phyloP scores from a whole-genome alignment of 2,329 filamentous ascomycete species.

The Aphanoascus verrucosus region DNA sequence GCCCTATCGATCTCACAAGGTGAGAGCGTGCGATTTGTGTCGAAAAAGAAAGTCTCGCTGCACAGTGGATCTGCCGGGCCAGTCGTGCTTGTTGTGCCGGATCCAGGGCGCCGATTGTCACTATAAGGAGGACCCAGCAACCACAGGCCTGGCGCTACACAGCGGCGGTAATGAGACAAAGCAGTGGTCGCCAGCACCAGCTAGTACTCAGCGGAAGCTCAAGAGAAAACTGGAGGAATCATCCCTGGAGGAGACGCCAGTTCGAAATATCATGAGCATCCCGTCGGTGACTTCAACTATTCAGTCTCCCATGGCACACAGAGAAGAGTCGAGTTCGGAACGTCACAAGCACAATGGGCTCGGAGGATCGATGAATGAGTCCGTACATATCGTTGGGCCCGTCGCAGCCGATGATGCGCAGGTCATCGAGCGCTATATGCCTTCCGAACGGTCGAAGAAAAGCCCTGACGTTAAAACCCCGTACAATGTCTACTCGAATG shows the following conservation, averaged over 20 bases:
- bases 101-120: constrained; percentile 49
- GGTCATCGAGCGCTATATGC: constrained; percentile 50
- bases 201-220: constrained; percentile 3
- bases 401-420: constrained; percentile 51
- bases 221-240: constrained; percentile 14
- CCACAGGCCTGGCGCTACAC: constrained; percentile 20
- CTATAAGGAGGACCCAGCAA: constrained; percentile 38
- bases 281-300: neutral
- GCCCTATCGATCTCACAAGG: constrained; percentile 52
- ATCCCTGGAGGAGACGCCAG: neutral
- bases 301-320: neutral
- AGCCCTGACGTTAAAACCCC: constrained; percentile 33
- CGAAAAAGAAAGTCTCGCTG: constrained; percentile 52
- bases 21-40: constrained; percentile 51
- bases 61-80: constrained; percentile 44
- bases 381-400: constrained; percentile 49
- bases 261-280: constrained; percentile 5
- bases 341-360: constrained; percentile 12
- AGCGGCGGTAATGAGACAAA: constrained; percentile 9
- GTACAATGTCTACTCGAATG: constrained; percentile 43
- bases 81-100: constrained; percentile 48
- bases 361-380: constrained; percentile 27
- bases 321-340: neutral
- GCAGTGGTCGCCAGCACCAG: constrained; percentile 11
- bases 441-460: constrained; percentile 31